These are phyloP conservation scores for Salix caprea DNA, from an alignment of 345 rosid genomes.

Conservation along the genomic window DNA sequence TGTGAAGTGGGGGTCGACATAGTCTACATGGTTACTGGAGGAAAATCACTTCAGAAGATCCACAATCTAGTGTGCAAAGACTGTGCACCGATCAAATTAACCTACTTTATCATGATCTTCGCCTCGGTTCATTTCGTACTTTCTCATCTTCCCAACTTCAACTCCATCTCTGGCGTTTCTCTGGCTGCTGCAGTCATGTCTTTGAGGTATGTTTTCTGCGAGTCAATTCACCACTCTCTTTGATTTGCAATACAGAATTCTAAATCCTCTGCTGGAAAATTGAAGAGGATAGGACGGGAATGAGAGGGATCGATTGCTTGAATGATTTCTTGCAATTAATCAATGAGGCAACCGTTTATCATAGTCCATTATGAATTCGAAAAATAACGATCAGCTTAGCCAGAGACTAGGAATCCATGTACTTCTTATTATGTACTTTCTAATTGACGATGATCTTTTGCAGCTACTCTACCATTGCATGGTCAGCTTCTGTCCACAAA, in stretches of 20 bases:
- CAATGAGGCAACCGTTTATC: too few species aligned
- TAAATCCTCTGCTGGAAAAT: not conserved
- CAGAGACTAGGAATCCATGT: too few species aligned
- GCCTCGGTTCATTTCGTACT: constrained; percentile 29
- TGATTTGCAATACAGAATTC: not conserved
- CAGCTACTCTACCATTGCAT: constrained; percentile 28
- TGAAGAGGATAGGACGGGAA: too few species aligned
- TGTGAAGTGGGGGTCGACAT: constrained; percentile 25
- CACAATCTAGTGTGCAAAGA: constrained; percentile 4
- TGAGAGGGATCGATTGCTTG: too few species aligned
- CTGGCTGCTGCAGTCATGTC: constrained; percentile 31
- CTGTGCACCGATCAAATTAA: constrained; percentile 15
- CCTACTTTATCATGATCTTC: constrained; percentile 28
- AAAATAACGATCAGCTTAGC: too few species aligned
- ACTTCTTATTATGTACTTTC: too few species aligned
- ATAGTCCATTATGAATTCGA: too few species aligned
- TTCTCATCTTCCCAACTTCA: constrained; percentile 29
- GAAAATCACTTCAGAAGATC: constrained; percentile 24
- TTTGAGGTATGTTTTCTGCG: constrained; percentile 13
- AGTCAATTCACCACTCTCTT: not conserved
- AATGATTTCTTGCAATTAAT: too few species aligned
- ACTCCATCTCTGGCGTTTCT: constrained; percentile 28
- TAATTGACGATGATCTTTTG: not conserved
- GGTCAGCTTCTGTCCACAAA: constrained; percentile 23
- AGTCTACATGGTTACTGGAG: constrained; percentile 35